Evolutionary conservation across 306 rosid genomes (phyloP).

Genomic region (Dryas drummondii): DNA sequence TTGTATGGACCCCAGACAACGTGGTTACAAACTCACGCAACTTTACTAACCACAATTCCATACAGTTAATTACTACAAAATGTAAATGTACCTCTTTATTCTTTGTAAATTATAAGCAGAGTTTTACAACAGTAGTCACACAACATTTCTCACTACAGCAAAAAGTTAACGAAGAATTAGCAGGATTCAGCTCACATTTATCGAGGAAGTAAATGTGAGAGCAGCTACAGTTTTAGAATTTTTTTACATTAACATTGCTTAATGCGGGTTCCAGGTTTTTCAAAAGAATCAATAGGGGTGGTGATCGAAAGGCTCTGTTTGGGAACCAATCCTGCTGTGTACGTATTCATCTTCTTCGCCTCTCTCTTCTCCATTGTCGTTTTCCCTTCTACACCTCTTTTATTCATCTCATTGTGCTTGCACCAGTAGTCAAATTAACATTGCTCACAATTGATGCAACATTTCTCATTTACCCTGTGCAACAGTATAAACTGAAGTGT

Average conservation of each 20-base stretch:
- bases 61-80: not conserved
- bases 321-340: no score
- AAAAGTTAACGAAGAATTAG: not conserved
- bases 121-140: not conserved
- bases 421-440: no score
- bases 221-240: no score
- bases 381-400: not conserved
- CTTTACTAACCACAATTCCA: not conserved
- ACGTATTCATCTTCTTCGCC: no score
- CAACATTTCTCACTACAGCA: not conserved
- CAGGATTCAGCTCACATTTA: not conserved
- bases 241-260: not conserved
- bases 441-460: not conserved
- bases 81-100: conserved; percentile 1
- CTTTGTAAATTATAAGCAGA: not conserved
- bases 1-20: no score
- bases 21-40: not conserved
- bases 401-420: conserved; percentile 10
- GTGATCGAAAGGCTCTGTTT: no score
- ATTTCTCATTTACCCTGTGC: conserved; percentile 77
- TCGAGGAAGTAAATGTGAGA: no score
- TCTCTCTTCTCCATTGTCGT: no score
- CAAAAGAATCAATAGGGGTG: no score
- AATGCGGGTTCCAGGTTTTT: no score
- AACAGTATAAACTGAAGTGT: conserved; percentile 51